Evolutionary conservation across 495 filamentous ascomycete genomes (phyloP).

Genomic region (Extremus antarcticus): DNA sequence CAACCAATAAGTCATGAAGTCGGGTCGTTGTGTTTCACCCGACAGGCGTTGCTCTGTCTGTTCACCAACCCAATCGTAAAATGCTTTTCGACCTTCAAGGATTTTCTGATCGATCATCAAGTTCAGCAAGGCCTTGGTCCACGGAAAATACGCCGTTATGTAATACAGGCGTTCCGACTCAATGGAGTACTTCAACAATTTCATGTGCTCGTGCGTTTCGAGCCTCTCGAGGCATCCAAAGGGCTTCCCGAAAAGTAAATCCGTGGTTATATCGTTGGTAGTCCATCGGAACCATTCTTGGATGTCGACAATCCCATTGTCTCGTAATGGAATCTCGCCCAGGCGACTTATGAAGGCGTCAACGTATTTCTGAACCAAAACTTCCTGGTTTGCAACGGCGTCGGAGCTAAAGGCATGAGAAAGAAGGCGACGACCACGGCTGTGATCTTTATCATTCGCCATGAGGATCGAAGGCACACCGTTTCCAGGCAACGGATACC

Average conservation of each 20-base stretch:
- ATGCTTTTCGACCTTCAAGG: not conserved
- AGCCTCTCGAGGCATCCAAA: conserved; percentile 16
- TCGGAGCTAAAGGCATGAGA: conserved; percentile 29
- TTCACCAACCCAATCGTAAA: conserved; percentile 2
- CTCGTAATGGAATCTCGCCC: conserved; percentile 2
- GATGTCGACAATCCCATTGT: conserved; percentile 17
- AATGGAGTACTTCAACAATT: not conserved
- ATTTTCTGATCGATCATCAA: conserved; percentile 4
- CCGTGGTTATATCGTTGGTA: conserved; percentile 22
- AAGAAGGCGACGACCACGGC: conserved; percentile 19
- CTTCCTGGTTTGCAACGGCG: conserved; percentile 37
- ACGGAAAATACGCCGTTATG: conserved; percentile 2
- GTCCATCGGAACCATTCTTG: conserved; percentile 27
- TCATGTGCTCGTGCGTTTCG: conserved; percentile 6
- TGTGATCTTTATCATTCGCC: conserved; percentile 23
- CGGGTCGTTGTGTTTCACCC: conserved; percentile 17
- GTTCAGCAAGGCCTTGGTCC: not conserved
- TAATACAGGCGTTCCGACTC: not conserved
- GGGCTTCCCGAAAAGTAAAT: conserved; percentile 19
- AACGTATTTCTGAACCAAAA: conserved; percentile 32
- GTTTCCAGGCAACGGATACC: too few relatives aligned
- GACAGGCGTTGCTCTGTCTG: conserved; percentile 5
- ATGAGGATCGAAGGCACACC: too few relatives aligned
- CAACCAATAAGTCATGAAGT: conserved; percentile 22
- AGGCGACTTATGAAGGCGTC: conserved; percentile 29